Percentiles rank a stretch among this genome's conserved stretches.
Conservation (phyloP, 495 filamentous ascomycete species). For the Amniculicola lignicola region DNA sequence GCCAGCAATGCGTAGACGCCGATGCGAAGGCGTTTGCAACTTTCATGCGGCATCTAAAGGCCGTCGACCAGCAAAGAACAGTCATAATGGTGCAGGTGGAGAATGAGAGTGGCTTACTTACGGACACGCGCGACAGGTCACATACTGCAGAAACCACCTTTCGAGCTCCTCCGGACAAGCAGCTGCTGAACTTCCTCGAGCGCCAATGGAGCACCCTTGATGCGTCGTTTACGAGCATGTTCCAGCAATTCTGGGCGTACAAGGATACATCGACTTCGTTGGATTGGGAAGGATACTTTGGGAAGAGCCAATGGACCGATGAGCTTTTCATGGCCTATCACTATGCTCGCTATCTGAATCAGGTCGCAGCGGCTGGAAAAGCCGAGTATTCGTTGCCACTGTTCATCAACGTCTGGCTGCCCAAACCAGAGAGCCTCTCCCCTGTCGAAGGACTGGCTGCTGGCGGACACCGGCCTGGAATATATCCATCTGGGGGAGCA, state of each 20-base stretch:
- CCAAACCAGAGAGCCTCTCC: slow-evolving; percentile 41
- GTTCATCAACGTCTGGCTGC: slow-evolving; percentile 51
- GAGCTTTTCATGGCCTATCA: slow-evolving; percentile 55
- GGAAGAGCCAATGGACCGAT: slow-evolving; percentile 43
- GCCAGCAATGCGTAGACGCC: slow-evolving; percentile 8
- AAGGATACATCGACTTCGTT: too few relatives aligned
- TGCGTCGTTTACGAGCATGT: background rate
- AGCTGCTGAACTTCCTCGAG: background rate
- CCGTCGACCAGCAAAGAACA: background rate
- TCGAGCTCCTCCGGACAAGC: slow-evolving; percentile 30
- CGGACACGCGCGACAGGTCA: background rate
- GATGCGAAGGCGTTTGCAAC: slow-evolving; percentile 3
- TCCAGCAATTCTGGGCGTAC: slow-evolving; percentile 1
- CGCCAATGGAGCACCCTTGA: background rate
- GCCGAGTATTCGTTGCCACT: slow-evolving; percentile 46
- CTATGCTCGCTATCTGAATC: slow-evolving; percentile 46
- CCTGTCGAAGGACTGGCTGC: slow-evolving; percentile 47
- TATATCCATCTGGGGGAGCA: slow-evolving; percentile 4
- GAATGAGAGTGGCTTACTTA: slow-evolving; percentile 1
- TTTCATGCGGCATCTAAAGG: slow-evolving; percentile 4
- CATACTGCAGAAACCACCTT: background rate
- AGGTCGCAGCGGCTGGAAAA: slow-evolving; percentile 47
- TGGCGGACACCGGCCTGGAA: slow-evolving; percentile 45
- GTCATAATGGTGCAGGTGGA: slow-evolving; percentile 9
- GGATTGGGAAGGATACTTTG: slow-evolving; percentile 47